phyloP scores from a whole-genome alignment of 306 rosid genomes.

The Dalbergia cochinchinensis region DNA sequence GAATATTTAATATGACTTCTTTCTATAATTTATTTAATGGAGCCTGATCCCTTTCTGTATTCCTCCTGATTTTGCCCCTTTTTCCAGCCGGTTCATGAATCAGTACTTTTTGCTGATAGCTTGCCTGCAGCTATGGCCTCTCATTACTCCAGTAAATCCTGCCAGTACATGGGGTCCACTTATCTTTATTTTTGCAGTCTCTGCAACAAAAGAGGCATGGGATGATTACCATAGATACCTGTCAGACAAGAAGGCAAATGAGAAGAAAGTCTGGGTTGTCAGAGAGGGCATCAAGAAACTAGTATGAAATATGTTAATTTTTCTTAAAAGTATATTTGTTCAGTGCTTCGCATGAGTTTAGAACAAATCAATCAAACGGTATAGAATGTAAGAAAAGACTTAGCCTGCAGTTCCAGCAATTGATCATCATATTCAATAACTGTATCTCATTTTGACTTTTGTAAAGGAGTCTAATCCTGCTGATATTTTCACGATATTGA shows the following conservation, averaged over 20 bases:
- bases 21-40: background rate
- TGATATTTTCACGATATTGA: conserved; percentile 33
- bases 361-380: conserved; percentile 32
- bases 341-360: conserved; percentile 22
- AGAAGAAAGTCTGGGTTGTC: conserved; percentile 96
- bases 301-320: conserved; percentile 54
- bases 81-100: conserved; percentile 98
- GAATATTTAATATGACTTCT: background rate
- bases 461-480: conserved; percentile 36
- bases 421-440: conserved; percentile 41
- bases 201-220: conserved; percentile 99
- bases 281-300: conserved; percentile 79
- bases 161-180: conserved; percentile 99
- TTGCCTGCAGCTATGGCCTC: conserved; percentile 98
- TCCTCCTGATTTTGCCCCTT: conserved; percentile 36
- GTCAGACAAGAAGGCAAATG: conserved; percentile 96
- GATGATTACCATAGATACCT: conserved; percentile 96
- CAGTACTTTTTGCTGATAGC: conserved; percentile 98
- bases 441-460: conserved; percentile 15
- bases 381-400: conserved; percentile 24
- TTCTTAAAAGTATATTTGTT: conserved; percentile 30
- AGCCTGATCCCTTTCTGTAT: conserved; percentile 34
- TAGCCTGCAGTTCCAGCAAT: conserved; percentile 27
- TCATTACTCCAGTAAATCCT: conserved; percentile 98
- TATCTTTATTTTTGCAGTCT: conserved; percentile 95